Evolutionary conservation across 306 rosid species (phyloP).

Genomic region (Inga oerstediana): DNA sequence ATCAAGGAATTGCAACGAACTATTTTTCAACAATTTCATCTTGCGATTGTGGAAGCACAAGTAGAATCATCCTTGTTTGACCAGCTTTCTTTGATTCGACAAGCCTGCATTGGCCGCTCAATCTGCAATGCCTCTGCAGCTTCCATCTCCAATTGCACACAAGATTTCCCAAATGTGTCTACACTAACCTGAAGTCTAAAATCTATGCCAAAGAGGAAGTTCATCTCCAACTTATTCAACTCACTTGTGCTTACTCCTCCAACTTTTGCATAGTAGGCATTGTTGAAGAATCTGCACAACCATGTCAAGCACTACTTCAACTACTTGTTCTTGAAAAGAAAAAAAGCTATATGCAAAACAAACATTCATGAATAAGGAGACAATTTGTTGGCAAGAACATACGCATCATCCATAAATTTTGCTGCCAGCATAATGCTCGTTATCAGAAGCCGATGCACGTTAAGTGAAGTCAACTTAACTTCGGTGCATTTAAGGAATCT

Average conservation of each 20-base stretch:
- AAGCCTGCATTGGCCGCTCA: slow-evolving; percentile 77
- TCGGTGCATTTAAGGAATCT: slow-evolving; percentile 65
- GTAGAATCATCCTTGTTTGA: slow-evolving; percentile 69
- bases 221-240: slow-evolving; percentile 87
- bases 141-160: slow-evolving; percentile 74
- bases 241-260: slow-evolving; percentile 90
- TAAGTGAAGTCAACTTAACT: slow-evolving; percentile 72
- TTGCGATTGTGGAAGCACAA: slow-evolving; percentile 70
- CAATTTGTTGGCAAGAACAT: slow-evolving; percentile 39
- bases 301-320: slow-evolving; percentile 12
- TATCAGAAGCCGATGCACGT: slow-evolving; percentile 88
- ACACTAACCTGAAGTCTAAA: slow-evolving; percentile 80
- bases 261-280: slow-evolving; percentile 94
- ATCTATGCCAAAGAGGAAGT: slow-evolving; percentile 79
- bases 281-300: slow-evolving; percentile 84
- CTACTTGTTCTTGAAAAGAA: slow-evolving; percentile 1
- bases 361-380: slow-evolving; percentile 5
- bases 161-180: slow-evolving; percentile 76
- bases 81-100: slow-evolving; percentile 77
- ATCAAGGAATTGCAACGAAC: slow-evolving; percentile 24
- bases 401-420: slow-evolving; percentile 92
- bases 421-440: slow-evolving; percentile 94
- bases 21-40: slow-evolving; percentile 46
- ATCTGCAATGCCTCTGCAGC: slow-evolving; percentile 60
- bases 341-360: not conserved